Conservation (phyloP, 352 stramenopile genomes). For the Detonula confervacea region DNA sequence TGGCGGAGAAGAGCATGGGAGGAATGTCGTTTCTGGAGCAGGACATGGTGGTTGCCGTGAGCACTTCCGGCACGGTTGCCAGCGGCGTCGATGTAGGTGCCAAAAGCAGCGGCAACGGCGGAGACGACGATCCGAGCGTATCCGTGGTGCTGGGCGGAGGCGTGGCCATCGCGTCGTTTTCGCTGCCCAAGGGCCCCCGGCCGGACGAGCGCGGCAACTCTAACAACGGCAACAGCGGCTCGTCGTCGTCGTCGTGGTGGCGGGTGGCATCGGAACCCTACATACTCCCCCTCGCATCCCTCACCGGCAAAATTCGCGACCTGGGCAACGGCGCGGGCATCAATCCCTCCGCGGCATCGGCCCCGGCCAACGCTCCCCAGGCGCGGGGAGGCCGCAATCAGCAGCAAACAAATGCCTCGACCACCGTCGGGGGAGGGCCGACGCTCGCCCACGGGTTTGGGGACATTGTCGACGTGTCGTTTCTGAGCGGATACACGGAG, state of each 20-base stretch:
- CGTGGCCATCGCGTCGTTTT: constrained; percentile 69
- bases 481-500: constrained; percentile 76
- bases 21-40: constrained; percentile 64
- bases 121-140: constrained; percentile 52
- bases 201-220: constrained; percentile 9
- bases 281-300: constrained; percentile 59
- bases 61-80: constrained; percentile 15
- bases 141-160: constrained; percentile 74
- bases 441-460: constrained; percentile 74
- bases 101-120: not conserved
- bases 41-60: constrained; percentile 66
- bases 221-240: not conserved
- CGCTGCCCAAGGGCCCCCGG: constrained; percentile 31
- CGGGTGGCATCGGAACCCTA: constrained; percentile 69
- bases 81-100: constrained; percentile 12
- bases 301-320: constrained; percentile 45
- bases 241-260: constrained; percentile 52
- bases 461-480: constrained; percentile 67
- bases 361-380: not conserved
- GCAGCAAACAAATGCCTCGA: constrained; percentile 9
- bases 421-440: constrained; percentile 14
- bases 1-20: constrained; percentile 61
- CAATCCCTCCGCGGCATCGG: not conserved
- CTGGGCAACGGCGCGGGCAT: constrained; percentile 4
- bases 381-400: constrained; percentile 1